A percentile compares a stretch with the other conserved stretches of the same genome.
Conservation (phyloP, 352 stramenopile genomes). For the Globisporangium iwayamae region DNA sequence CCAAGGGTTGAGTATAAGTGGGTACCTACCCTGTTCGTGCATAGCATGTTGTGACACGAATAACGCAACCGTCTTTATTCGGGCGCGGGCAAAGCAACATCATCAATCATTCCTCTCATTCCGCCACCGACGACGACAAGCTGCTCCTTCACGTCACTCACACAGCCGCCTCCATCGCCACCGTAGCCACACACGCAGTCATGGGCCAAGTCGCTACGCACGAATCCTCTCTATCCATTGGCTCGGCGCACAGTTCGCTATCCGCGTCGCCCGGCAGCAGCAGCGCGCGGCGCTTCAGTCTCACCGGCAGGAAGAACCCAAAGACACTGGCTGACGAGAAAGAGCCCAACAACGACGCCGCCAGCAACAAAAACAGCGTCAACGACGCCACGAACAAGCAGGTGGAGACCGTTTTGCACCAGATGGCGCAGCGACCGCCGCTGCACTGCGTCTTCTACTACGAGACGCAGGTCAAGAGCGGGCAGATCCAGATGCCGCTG, state of each 20-base stretch:
- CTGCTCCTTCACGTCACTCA: background rate
- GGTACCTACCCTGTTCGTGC: background rate
- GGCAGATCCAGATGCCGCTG: constrained; percentile 58
- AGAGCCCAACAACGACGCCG: background rate
- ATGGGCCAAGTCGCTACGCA: constrained; percentile 10
- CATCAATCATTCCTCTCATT: background rate
- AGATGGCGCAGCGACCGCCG: constrained; percentile 35
- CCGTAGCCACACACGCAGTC: background rate
- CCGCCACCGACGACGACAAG: background rate
- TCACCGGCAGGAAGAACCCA: background rate
- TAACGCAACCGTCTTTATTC: background rate
- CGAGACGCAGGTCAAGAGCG: constrained; percentile 40
- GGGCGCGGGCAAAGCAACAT: background rate
- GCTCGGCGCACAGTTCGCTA: constrained; percentile 2
- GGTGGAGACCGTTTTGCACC: constrained; percentile 15
- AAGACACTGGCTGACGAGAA: background rate
- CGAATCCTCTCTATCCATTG: constrained; percentile 3
- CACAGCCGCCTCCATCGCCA: background rate
- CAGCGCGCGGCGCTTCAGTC: background rate
- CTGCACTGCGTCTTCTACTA: constrained; percentile 77
- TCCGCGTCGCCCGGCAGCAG: constrained; percentile 2
- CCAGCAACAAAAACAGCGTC: background rate
- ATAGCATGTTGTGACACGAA: background rate
- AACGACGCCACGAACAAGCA: constrained; percentile 2
- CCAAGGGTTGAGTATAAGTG: background rate